Percentiles rank a stretch among this genome's conserved stretches.
These are phyloP conservation scores for Hemileccinum impolitum DNA, from an alignment of 768 basidiomycete species.

Conservation along the genomic window DNA sequence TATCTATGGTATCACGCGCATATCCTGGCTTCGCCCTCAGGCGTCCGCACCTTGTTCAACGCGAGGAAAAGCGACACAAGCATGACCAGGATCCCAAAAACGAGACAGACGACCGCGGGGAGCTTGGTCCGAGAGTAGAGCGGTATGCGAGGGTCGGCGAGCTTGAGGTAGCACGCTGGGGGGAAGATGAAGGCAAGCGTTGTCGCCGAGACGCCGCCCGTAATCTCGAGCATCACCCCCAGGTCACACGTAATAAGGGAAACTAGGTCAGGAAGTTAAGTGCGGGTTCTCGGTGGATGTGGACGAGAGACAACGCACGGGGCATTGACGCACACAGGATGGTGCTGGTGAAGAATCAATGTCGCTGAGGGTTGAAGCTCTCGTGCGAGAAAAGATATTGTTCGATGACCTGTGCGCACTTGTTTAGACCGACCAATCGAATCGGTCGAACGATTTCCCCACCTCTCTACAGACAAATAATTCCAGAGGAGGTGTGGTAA, in stretches of 20 bases:
- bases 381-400: slow-evolving; percentile 94
- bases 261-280: slow-evolving; percentile 46
- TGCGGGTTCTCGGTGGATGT: neutral
- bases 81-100: slow-evolving; percentile 78
- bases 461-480: slow-evolving; percentile 97
- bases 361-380: slow-evolving; percentile 75
- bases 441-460: slow-evolving; percentile 3
- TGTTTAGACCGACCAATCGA: neutral
- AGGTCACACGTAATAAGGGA: slow-evolving; percentile 93
- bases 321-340: slow-evolving; percentile 81
- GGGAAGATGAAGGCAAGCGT: slow-evolving; percentile 93
- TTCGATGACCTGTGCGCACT: slow-evolving; percentile 71
- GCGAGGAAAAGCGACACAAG: slow-evolving; percentile 73
- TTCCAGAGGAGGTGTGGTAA: slow-evolving; percentile 94
- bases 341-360: slow-evolving; percentile 85
- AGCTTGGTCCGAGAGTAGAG: slow-evolving; percentile 73
- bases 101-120: slow-evolving; percentile 67
- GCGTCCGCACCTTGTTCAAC: slow-evolving; percentile 73
- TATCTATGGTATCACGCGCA: slow-evolving; percentile 48
- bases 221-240: slow-evolving; percentile 97
- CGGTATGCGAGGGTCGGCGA: slow-evolving; percentile 51
- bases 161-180: slow-evolving; percentile 80
- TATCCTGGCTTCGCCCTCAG: slow-evolving; percentile 66
- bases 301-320: slow-evolving; percentile 45
- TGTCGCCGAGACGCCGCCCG: slow-evolving; percentile 93